Percentiles rank a stretch among this genome's conserved stretches.
Conservation (phyloP, 2,329 filamentous ascomycete genomes). For the Madurella fahalii region DNA sequence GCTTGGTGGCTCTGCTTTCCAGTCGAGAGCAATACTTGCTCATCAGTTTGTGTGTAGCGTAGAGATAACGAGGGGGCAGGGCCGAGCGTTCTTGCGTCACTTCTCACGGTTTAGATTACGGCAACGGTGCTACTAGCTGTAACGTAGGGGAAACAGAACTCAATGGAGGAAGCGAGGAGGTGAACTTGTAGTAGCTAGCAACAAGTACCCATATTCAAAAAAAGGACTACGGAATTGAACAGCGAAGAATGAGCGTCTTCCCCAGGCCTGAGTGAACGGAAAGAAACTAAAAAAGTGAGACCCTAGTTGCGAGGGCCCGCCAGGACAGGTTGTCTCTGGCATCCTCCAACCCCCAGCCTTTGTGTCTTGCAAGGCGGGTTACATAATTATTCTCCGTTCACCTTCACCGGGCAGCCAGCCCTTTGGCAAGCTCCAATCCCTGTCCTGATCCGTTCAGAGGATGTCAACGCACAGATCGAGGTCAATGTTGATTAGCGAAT, state of each 20-base stretch:
- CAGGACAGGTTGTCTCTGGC: neutral
- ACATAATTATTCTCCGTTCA: neutral
- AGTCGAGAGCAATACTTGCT: too few relatives aligned
- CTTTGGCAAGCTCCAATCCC: neutral
- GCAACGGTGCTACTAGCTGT: too few relatives aligned
- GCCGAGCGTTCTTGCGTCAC: too few relatives aligned
- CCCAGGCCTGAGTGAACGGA: neutral
- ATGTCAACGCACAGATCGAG: slow-evolving; percentile 5
- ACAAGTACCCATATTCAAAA: too few relatives aligned
- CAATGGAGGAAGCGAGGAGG: too few relatives aligned
- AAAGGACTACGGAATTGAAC: neutral
- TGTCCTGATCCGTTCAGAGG: neutral
- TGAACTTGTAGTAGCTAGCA: too few relatives aligned
- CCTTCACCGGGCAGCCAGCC: neutral
- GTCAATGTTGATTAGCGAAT: neutral
- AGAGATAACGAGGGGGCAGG: too few relatives aligned
- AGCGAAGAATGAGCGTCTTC: neutral
- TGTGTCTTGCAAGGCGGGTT: neutral
- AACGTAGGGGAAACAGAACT: too few relatives aligned
- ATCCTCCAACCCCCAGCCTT: neutral
- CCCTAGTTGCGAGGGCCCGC: neutral
- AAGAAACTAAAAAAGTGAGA: neutral
- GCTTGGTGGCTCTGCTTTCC: too few relatives aligned
- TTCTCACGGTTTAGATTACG: too few relatives aligned
- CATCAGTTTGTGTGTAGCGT: too few relatives aligned